Evolutionary conservation across 2,329 filamentous ascomycete genomes (phyloP).

Genomic region (Verticillium longisporum): DNA sequence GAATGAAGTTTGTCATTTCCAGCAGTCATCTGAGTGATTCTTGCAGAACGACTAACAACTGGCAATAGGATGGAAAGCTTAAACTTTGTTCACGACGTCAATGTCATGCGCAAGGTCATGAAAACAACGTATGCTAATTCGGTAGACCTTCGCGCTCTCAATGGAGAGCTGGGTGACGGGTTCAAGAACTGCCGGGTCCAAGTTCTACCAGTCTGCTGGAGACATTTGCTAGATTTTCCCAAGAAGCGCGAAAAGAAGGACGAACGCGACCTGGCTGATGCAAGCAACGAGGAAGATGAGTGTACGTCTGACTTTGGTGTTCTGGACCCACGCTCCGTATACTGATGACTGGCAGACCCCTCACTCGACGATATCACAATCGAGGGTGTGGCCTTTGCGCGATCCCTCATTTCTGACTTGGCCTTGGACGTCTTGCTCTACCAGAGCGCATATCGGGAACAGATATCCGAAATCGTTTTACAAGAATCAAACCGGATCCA

Average conservation of each 20-base stretch:
- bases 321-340: conserved; percentile 9
- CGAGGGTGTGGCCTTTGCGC: conserved; percentile 83
- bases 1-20: conserved; percentile 45
- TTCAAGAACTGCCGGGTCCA: conserved; percentile 84
- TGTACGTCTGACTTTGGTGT: conserved; percentile 31
- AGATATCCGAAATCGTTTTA: conserved; percentile 80
- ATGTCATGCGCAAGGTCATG: conserved; percentile 79
- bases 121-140: conserved; percentile 81
- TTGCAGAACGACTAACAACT: background rate
- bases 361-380: conserved; percentile 83
- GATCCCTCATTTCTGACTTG: conserved; percentile 85
- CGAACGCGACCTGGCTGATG: conserved; percentile 76
- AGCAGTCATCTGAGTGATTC: background rate
- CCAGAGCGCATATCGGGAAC: conserved; percentile 85
- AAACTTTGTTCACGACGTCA: conserved; percentile 95
- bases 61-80: conserved; percentile 69
- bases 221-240: conserved; percentile 90
- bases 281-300: conserved; percentile 65
- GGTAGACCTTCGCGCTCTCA: conserved; percentile 81
- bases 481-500: conserved; percentile 84
- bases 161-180: conserved; percentile 64
- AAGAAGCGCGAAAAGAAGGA: conserved; percentile 71
- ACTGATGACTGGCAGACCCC: conserved; percentile 51
- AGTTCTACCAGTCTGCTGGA: conserved; percentile 86
- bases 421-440: conserved; percentile 89